Evolutionary conservation across 371 early-diverging fungal genomes (phyloP).

Genomic region (Zychaea mexicana): DNA sequence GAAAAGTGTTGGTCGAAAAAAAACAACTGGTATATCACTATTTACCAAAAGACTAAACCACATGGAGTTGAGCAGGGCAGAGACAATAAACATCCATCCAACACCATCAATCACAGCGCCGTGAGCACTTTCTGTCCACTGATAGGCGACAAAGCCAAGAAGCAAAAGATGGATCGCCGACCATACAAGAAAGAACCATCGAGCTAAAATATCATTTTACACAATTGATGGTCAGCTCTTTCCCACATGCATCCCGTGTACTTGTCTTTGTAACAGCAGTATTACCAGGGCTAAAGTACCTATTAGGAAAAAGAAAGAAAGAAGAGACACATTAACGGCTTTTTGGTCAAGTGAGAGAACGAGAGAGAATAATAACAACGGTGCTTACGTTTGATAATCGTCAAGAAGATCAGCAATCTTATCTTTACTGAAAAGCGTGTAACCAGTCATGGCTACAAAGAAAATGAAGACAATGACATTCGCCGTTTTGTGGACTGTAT

Average conservation of each 20-base stretch:
- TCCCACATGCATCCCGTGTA: too few species aligned
- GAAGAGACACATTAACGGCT: too few species aligned
- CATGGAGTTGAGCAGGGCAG: conserved; percentile 56
- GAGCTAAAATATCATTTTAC: conserved; percentile 29
- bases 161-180: conserved; percentile 63
- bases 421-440: conserved; percentile 48
- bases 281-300: conserved; percentile 9
- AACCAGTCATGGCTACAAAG: conserved; percentile 62
- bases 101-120: conserved; percentile 63
- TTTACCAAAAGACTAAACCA: conserved; percentile 68
- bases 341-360: too few species aligned
- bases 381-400: conserved; percentile 15
- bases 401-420: conserved; percentile 12
- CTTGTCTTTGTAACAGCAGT: too few species aligned
- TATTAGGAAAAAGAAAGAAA: background rate
- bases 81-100: conserved; percentile 67
- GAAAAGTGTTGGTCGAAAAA: background rate
- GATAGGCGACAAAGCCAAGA: conserved; percentile 63
- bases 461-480: conserved; percentile 70
- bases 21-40: background rate
- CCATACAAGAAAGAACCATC: conserved; percentile 56
- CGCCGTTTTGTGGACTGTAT: conserved; percentile 50
- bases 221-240: background rate
- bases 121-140: conserved; percentile 61
- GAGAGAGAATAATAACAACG: background rate